A percentile compares a stretch with the other conserved stretches of the same genome.
Conservation (phyloP, 768 basidiomycete species). For the Brasilioporus rufonigricans region DNA sequence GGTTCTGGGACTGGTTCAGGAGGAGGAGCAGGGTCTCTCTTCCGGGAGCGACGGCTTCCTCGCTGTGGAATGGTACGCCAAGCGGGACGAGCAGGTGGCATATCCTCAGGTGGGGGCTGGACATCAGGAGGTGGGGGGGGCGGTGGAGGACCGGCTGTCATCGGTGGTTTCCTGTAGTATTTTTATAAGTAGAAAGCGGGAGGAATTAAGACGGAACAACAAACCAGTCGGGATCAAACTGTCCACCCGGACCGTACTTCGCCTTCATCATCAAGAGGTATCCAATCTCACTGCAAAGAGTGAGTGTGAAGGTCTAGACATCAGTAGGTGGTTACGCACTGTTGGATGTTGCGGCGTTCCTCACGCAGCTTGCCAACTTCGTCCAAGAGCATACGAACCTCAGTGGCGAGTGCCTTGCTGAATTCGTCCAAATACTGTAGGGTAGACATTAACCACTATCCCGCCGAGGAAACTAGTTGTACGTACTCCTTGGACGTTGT, state of each 20-base stretch:
- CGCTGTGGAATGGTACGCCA: constrained; percentile 57
- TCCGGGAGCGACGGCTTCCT: constrained; percentile 41
- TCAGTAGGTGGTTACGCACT: constrained; percentile 50
- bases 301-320: constrained; percentile 3
- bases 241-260: constrained; percentile 81
- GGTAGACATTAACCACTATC: background rate
- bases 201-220: constrained; percentile 1
- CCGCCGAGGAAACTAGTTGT: background rate
- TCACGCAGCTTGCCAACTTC: constrained; percentile 84
- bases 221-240: constrained; percentile 82
- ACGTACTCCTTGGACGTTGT: constrained; percentile 80
- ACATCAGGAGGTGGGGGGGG: constrained; percentile 45
- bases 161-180: constrained; percentile 45
- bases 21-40: constrained; percentile 36
- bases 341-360: constrained; percentile 72
- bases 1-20: constrained; percentile 38
- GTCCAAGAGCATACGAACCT: constrained; percentile 78
- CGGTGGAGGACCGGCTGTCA: constrained; percentile 35
- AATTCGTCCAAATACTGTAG: constrained; percentile 84
- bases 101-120: constrained; percentile 44
- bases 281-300: constrained; percentile 62
- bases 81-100: constrained; percentile 48
- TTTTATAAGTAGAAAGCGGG: background rate
- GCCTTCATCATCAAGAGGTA: constrained; percentile 65
- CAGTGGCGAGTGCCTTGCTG: constrained; percentile 77